A percentile compares a stretch with the other conserved stretches of the same genome.
These are phyloP conservation scores for Eucalyptus regnans DNA, from an alignment of 345 rosid genomes.

Conservation along the genomic window DNA sequence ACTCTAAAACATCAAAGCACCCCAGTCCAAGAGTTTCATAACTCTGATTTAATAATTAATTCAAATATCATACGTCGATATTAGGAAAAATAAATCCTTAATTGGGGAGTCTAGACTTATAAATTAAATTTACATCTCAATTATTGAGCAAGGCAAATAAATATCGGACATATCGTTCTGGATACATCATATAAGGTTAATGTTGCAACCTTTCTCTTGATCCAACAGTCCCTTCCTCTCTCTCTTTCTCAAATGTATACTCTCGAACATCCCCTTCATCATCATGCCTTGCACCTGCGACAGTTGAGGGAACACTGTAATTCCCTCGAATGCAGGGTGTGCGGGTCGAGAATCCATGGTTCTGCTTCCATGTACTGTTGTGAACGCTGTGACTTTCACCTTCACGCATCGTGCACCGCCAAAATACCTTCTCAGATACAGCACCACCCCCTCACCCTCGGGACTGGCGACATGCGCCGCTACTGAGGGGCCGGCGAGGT, in stretches of 20 bases:
- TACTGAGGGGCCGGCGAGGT: not conserved
- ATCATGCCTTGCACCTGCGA: not conserved
- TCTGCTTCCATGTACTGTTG: not conserved
- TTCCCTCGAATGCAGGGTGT: not conserved
- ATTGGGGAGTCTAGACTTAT: too few relatives aligned
- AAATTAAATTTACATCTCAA: too few relatives aligned
- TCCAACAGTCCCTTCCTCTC: not conserved
- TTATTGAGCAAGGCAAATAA: too few relatives aligned
- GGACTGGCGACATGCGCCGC: not conserved
- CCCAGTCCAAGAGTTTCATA: too few relatives aligned
- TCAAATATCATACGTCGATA: too few relatives aligned
- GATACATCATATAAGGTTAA: not conserved
- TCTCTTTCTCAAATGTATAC: not conserved
- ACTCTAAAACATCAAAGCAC: too few relatives aligned
- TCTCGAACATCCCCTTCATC: not conserved
- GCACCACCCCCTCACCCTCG: not conserved
- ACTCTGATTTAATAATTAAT: too few relatives aligned
- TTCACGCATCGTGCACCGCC: not conserved
- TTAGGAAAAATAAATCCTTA: too few relatives aligned
- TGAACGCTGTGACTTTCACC: not conserved
- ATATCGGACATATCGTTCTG: too few relatives aligned
- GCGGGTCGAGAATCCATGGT: not conserved
- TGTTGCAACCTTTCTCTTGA: not conserved
- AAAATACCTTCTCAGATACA: not conserved
- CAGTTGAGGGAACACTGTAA: not conserved